A percentile compares a stretch with the other conserved stretches of the same genome.
These are phyloP conservation scores for Vanderwaltozyma polyspora DNA, from an alignment of 805 yeast species.

Conservation along the genomic window DNA sequence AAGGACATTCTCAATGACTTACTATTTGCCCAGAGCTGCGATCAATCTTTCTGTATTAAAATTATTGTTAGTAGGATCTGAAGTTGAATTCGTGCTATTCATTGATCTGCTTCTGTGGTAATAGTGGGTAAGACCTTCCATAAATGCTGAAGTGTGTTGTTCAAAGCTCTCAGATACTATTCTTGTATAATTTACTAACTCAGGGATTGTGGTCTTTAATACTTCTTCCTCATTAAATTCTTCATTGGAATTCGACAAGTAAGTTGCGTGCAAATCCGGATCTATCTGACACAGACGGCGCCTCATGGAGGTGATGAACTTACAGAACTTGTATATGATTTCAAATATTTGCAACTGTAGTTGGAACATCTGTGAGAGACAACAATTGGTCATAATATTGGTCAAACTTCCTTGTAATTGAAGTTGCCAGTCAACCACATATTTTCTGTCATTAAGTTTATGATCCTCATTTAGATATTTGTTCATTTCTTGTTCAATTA, in stretches of 20 bases:
- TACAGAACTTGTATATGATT: slow-evolving; percentile 23
- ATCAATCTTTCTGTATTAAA: slow-evolving; percentile 3
- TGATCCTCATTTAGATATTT: not conserved
- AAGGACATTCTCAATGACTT: not conserved
- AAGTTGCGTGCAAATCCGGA: slow-evolving; percentile 8
- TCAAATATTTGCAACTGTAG: slow-evolving; percentile 25
- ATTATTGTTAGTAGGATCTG: not conserved
- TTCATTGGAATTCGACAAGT: not conserved
- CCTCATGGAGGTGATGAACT: slow-evolving; percentile 20
- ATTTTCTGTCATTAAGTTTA: not conserved
- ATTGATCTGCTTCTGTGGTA: slow-evolving; percentile 5
- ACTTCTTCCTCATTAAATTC: slow-evolving; percentile 12
- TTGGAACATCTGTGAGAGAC: slow-evolving; percentile 16
- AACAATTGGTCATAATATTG: slow-evolving; percentile 21
- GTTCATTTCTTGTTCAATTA: slow-evolving; percentile 14
- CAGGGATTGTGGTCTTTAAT: slow-evolving; percentile 4
- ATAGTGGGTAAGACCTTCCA: slow-evolving; percentile 12
- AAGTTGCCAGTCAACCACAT: slow-evolving; percentile 12
- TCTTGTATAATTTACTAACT: slow-evolving; percentile 7
- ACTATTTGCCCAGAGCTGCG: slow-evolving; percentile 1
- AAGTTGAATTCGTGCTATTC: not conserved
- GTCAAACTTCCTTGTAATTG: slow-evolving; percentile 18
- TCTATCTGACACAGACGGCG: slow-evolving; percentile 13
- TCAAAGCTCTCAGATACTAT: slow-evolving; percentile 8
- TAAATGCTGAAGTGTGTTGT: slow-evolving; percentile 12